Evolutionary conservation across 177 flowering plant genomes (phyloP), one percentile per base, ranked within the genome.

Genomic region (Telopea speciosissima): DNA sequence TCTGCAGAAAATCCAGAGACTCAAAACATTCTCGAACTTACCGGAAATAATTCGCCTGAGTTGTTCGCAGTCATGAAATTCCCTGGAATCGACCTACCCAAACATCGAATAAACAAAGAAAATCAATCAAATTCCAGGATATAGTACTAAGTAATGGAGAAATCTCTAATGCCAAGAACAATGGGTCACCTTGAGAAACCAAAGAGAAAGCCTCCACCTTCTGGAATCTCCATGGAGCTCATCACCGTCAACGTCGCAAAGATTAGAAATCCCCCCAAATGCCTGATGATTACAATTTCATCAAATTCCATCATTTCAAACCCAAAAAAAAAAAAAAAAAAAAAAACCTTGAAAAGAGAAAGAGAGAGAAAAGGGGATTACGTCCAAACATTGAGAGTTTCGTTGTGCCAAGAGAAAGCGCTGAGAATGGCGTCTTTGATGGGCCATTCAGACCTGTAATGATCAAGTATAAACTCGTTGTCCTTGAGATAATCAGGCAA

Each of bases 341-440:
- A 56, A 17, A 63, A 33, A 25, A 31, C 11, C 36, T 59, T 13
- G 10, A 54, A 59, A 54, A 5, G 62, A 44, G 8, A 14, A 62
- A 21, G 28, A 22, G 59, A 24, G 60, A 44, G 19, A 24, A 4
- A 4, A 28, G 25, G 22, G 11, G 58, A 88, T 70, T 78, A 95
- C 99, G 99, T 89, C 99, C 99, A 95, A 42, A 95, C 77, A 56
- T 95, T 95, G 49, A 95, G 88, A 67, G 97, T 92, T 72, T 95
- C 99, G 74, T 95, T 95, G 81, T 92, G 99, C 93, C 84, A 86
- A 12, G 85, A 75, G 72, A 95, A 92, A 24, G 85, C 77, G 81
- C 97, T 89, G 54, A 85, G 70, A 65, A 86, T n/a, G 7, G 84
- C 83, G 64, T 92, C 90, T 76, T 84, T 89, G 70, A 95, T 62